phyloP scores from a whole-genome alignment of 352 stramenopile species.

The Halophytophthora batemanensis region DNA sequence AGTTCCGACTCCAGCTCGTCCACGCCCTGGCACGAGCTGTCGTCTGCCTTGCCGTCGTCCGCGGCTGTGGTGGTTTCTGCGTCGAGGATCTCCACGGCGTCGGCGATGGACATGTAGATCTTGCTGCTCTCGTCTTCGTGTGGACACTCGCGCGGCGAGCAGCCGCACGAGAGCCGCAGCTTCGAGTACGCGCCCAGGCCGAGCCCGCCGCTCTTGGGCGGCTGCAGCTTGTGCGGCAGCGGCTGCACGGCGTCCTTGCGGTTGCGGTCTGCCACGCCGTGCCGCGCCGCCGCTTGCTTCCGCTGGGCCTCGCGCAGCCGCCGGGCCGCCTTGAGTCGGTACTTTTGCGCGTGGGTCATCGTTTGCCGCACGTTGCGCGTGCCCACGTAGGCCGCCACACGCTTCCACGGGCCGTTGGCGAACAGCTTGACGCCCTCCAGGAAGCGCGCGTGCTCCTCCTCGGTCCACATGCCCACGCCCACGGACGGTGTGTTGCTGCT shows the following conservation, averaged over 20 bases:
- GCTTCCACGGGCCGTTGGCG: conserved; percentile 66
- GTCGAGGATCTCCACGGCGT: conserved; percentile 42
- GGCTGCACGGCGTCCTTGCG: conserved; percentile 6
- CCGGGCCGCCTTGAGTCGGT: conserved; percentile 59
- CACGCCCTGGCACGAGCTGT: conserved; percentile 16
- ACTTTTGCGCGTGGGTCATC: conserved; percentile 82
- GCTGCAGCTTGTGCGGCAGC: conserved; percentile 13
- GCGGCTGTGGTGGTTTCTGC: conserved; percentile 18
- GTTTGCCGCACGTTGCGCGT: conserved; percentile 78
- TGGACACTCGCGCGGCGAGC: conserved; percentile 27
- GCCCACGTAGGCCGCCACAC: conserved; percentile 65
- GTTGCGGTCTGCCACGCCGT: conserved; percentile 27
- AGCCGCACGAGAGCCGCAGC: conserved; percentile 28
- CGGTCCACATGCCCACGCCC: conserved; percentile 57
- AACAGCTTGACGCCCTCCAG: conserved; percentile 76
- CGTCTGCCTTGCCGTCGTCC: conserved; percentile 13
- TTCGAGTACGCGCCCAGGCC: conserved; percentile 32
- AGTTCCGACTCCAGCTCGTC: conserved; percentile 14
- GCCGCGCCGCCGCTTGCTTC: conserved; percentile 40
- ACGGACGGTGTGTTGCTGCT: conserved; percentile 15
- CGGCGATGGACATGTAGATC: conserved; percentile 45
- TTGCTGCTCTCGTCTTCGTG: conserved; percentile 33
- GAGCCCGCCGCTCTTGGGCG: conserved; percentile 9
- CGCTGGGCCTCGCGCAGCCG: conserved; percentile 52
- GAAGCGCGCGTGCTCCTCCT: conserved; percentile 70